Evolutionary conservation across 257 asterid genomes (phyloP).

Genomic region (Avicennia marina): DNA sequence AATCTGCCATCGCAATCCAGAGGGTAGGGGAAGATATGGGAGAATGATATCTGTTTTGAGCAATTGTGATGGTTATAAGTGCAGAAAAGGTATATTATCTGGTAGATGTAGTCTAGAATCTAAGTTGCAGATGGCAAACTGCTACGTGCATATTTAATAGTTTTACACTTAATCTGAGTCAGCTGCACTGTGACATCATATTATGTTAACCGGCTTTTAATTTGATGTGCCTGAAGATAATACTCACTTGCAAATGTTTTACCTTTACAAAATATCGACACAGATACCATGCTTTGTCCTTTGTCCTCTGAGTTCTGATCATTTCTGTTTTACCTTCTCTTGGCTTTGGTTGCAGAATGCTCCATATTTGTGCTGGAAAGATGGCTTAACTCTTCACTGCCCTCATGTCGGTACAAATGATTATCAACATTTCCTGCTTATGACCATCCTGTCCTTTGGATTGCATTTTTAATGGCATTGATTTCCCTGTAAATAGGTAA

Average conservation of each 20-base stretch:
- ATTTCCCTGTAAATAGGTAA: conserved; percentile 51
- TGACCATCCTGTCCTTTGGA: conserved; percentile 1
- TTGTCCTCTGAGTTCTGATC: conserved; percentile 3
- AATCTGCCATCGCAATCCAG: not conserved
- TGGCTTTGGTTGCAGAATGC: conserved; percentile 59
- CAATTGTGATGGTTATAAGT: not conserved
- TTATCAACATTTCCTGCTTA: conserved; percentile 1
- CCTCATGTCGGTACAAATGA: conserved; percentile 61
- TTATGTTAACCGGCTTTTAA: no score
- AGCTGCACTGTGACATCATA: no score
- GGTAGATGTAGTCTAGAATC: no score
- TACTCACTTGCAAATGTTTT: not conserved
- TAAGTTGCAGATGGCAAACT: no score
- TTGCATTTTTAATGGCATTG: conserved; percentile 13
- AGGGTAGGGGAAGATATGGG: not conserved
- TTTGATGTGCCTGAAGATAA: not conserved
- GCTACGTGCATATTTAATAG: no score
- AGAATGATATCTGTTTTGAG: not conserved
- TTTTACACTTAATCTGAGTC: no score
- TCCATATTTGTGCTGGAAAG: conserved; percentile 87
- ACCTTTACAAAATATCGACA: not conserved
- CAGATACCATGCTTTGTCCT: not conserved
- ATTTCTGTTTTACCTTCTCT: conserved; percentile 16
- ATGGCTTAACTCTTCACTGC: conserved; percentile 88
- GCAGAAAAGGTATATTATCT: no score